Evolutionary conservation across 345 rosid species (phyloP).

Genomic region (Salix viminalis): DNA sequence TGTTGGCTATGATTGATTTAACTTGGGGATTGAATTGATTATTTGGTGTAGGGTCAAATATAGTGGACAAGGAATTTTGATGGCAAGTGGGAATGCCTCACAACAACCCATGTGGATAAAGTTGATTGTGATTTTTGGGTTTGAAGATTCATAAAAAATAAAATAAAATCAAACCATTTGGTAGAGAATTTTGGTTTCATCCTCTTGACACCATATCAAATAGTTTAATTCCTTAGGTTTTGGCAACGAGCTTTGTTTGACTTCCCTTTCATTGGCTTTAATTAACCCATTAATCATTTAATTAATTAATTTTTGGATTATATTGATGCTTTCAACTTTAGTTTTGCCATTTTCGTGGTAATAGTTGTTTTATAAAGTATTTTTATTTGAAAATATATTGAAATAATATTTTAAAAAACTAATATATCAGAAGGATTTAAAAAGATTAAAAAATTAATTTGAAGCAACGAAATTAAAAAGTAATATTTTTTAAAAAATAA

Average conservation of each 20-base stretch:
- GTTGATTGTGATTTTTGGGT: constrained; percentile 21
- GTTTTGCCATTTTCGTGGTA: too few relatives aligned
- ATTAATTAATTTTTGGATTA: too few relatives aligned
- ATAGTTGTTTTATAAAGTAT: too few relatives aligned
- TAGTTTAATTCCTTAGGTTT: neutral
- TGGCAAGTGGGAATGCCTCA: constrained; percentile 6
- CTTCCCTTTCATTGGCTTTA: constrained; percentile 4
- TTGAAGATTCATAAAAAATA: neutral
- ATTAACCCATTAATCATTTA: constrained; percentile 5
- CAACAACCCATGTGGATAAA: constrained; percentile 31
- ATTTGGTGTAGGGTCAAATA: constrained; percentile 22
- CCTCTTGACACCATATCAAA: neutral
- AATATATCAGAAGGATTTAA: too few relatives aligned
- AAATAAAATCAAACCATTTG: neutral
- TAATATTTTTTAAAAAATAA: too few relatives aligned
- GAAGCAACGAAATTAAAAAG: too few relatives aligned
- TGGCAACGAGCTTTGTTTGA: constrained; percentile 7
- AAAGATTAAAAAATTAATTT: too few relatives aligned
- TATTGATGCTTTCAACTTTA: neutral
- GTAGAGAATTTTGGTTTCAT: neutral
- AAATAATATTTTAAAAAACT: too few relatives aligned
- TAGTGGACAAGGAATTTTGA: constrained; percentile 20
- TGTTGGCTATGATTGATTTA: neutral
- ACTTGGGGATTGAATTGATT: neutral
- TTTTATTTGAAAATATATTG: too few relatives aligned